Conservation (phyloP, 768 basidiomycete species). For the Tulasnella sp. region DNA sequence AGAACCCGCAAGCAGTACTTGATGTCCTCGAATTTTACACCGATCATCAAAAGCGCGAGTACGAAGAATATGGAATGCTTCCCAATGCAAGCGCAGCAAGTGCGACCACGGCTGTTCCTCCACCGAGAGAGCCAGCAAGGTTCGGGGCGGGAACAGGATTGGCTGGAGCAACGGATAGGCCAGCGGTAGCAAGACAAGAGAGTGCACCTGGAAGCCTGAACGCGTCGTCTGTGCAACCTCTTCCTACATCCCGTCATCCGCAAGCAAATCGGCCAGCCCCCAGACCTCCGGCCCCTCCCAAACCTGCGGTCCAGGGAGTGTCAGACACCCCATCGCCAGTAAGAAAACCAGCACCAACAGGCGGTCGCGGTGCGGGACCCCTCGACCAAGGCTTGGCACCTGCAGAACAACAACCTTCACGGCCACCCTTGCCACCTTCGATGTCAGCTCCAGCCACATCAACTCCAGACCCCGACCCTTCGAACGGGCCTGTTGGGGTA, state of each 20-base stretch:
- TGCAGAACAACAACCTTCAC: background rate
- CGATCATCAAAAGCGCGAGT: slow-evolving; percentile 92
- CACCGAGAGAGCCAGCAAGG: slow-evolving; percentile 48
- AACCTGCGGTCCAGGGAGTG: background rate
- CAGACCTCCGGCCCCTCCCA: slow-evolving; percentile 32
- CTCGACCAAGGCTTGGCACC: background rate
- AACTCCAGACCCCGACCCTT: slow-evolving; percentile 47
- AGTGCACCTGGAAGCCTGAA: background rate
- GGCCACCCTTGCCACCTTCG: slow-evolving; percentile 40
- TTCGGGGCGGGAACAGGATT: slow-evolving; percentile 92
- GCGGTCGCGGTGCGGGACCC: too few relatives aligned
- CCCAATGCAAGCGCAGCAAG: slow-evolving; percentile 31
- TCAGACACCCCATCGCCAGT: background rate
- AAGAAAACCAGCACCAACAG: background rate
- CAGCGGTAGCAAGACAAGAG: background rate
- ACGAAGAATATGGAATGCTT: slow-evolving; percentile 56
- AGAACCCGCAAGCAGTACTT: slow-evolving; percentile 93
- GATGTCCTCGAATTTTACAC: slow-evolving; percentile 99
- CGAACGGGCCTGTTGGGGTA: slow-evolving; percentile 49
- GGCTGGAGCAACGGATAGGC: slow-evolving; percentile 45
- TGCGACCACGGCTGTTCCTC: background rate
- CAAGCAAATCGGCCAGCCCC: slow-evolving; percentile 26
- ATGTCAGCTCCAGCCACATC: slow-evolving; percentile 47
- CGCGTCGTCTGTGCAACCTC: background rate
- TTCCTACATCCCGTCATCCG: background rate